Percentiles rank a stretch among this genome's conserved stretches.
These are phyloP conservation scores for Spirogloea muscicola DNA, from an alignment of 139 green algal species.

Conservation along the genomic window DNA sequence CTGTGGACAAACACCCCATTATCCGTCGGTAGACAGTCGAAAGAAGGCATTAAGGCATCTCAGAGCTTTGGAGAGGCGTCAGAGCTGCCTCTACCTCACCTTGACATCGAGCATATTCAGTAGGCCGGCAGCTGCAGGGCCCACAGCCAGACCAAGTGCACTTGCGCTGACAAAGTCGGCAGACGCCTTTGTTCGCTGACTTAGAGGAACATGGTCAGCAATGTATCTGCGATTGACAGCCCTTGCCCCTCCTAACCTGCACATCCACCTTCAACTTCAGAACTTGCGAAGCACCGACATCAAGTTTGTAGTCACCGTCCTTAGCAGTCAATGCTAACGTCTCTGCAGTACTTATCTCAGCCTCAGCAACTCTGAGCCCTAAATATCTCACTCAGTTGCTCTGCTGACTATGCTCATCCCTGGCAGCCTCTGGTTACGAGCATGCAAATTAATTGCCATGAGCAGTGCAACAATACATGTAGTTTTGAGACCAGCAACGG, in stretches of 20 bases:
- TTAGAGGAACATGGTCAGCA: constrained; percentile 29
- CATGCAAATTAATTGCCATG: neutral
- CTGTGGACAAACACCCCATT: too few relatives aligned
- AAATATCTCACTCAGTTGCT: neutral
- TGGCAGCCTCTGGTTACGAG: neutral
- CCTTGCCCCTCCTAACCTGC: constrained; percentile 36
- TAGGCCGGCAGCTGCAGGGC: constrained; percentile 11
- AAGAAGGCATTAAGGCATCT: too few relatives aligned
- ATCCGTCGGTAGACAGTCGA: too few relatives aligned
- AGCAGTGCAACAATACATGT: neutral
- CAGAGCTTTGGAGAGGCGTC: too few relatives aligned
- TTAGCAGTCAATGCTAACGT: neutral
- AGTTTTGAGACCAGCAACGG: too few relatives aligned
- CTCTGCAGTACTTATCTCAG: neutral
- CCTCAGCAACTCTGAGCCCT: neutral
- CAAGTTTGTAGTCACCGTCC: neutral
- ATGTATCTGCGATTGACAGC: constrained; percentile 50
- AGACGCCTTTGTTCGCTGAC: constrained; percentile 16
- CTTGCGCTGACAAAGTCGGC: constrained; percentile 46
- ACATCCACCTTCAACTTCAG: neutral
- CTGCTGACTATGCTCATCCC: neutral
- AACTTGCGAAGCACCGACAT: neutral
- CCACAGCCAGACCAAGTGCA: constrained; percentile 40
- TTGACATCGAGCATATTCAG: constrained; percentile 8
- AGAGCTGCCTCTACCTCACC: neutral